These are phyloP conservation scores for Aspergillus bridgeri DNA, from an alignment of 495 filamentous ascomycete species.

Conservation along the genomic window DNA sequence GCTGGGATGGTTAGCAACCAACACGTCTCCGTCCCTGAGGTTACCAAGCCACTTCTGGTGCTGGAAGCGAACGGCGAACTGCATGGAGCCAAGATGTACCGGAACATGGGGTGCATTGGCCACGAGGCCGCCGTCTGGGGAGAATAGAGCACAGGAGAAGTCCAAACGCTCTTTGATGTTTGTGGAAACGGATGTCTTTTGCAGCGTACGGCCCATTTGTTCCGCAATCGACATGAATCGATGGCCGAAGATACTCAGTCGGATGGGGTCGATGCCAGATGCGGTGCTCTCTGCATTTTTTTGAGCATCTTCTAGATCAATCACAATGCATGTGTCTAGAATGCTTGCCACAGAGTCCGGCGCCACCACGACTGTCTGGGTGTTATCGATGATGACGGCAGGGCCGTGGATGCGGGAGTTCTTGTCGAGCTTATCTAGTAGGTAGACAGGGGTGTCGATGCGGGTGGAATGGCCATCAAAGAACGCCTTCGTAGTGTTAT, in stretches of 20 bases:
- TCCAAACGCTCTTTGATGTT: slow-evolving; percentile 98
- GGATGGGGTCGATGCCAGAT: slow-evolving; percentile 72
- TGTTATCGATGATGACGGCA: slow-evolving; percentile 89
- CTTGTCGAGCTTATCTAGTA: slow-evolving; percentile 70
- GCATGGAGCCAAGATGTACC: slow-evolving; percentile 91
- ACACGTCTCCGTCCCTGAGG: slow-evolving; percentile 84
- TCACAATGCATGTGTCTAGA: slow-evolving; percentile 45
- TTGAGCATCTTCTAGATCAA: slow-evolving; percentile 49
- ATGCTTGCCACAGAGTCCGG: slow-evolving; percentile 61
- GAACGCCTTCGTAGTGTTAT: slow-evolving; percentile 39
- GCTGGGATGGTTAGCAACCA: slow-evolving; percentile 94
- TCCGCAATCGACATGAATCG: slow-evolving; percentile 99
- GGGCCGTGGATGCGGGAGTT: slow-evolving; percentile 80
- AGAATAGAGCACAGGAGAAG: slow-evolving; percentile 95
- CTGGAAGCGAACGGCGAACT: slow-evolving; percentile 89
- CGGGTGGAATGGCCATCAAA: slow-evolving; percentile 63
- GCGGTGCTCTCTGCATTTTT: slow-evolving; percentile 68
- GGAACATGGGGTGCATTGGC: slow-evolving; percentile 95
- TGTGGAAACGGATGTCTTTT: slow-evolving; percentile 96
- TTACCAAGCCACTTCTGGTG: slow-evolving; percentile 89
- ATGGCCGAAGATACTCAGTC: slow-evolving; percentile 93
- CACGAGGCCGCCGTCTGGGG: slow-evolving; percentile 83
- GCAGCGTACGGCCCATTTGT: slow-evolving; percentile 92
- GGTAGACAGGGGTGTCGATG: slow-evolving; percentile 79
- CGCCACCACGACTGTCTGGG: slow-evolving; percentile 91